Evolutionary conservation across 371 early-diverging fungal species (phyloP).

Genomic region (Amoeboaphelidium protococcarum): DNA sequence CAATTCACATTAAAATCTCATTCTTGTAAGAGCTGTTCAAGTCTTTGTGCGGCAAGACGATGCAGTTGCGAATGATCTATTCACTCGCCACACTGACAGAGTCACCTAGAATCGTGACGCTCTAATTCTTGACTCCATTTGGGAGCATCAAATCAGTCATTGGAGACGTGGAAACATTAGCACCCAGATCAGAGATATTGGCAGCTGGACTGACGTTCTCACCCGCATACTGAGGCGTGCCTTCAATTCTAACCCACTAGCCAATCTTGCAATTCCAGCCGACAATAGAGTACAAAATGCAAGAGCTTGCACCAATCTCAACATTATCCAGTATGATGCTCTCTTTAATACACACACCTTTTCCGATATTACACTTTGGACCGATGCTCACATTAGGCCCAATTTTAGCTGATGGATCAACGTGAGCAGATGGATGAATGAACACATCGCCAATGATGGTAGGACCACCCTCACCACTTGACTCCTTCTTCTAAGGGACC

Average conservation of each 20-base stretch:
- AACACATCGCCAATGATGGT: conserved; percentile 20
- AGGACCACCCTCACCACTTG: neutral
- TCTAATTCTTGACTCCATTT: conserved; percentile 69
- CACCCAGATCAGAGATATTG: conserved; percentile 12
- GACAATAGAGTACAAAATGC: conserved; percentile 69
- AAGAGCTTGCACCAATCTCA: conserved; percentile 54
- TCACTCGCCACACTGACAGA: conserved; percentile 72
- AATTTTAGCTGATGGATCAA: conserved; percentile 78
- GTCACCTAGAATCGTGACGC: conserved; percentile 64
- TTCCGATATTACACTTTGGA: conserved; percentile 69
- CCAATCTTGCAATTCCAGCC: conserved; percentile 89
- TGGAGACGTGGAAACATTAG: neutral
- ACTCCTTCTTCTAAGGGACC: conserved; percentile 12
- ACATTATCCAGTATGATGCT: conserved; percentile 78
- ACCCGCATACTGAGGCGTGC: conserved; percentile 27
- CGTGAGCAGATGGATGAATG: conserved; percentile 72
- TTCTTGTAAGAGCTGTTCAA: neutral
- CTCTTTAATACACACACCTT: conserved; percentile 82
- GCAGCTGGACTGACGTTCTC: conserved; percentile 22
- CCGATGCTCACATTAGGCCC: conserved; percentile 91
- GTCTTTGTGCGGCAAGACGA: conserved; percentile 84
- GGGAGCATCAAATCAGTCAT: conserved; percentile 18
- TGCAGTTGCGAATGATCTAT: conserved; percentile 72
- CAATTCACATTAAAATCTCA: neutral
- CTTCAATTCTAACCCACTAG: conserved; percentile 77